A percentile compares a stretch with the other conserved stretches of the same genome.
These are phyloP conservation scores for Neonectria coccinea DNA, from an alignment of 2,329 filamentous ascomycete genomes.

Conservation along the genomic window DNA sequence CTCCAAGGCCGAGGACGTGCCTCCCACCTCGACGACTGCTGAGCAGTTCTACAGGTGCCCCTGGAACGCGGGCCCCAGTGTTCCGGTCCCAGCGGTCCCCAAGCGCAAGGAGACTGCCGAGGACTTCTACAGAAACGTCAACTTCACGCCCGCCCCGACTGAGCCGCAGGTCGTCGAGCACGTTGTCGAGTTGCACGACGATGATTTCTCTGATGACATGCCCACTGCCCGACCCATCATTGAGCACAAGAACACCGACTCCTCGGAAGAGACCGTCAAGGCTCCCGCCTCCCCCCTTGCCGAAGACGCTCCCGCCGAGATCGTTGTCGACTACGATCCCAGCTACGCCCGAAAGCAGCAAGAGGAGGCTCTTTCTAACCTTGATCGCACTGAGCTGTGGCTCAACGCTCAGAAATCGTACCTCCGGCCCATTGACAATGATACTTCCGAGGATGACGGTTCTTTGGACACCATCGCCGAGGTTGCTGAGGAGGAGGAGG, in stretches of 20 bases:
- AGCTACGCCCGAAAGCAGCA: constrained; percentile 80
- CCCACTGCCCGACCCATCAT: constrained; percentile 71
- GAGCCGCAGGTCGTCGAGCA: constrained; percentile 66
- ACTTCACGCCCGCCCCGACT: constrained; percentile 56
- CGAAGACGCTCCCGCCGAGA: constrained; percentile 73
- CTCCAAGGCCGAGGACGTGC: constrained; percentile 62
- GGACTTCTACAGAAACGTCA: constrained; percentile 53
- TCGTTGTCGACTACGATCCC: constrained; percentile 78
- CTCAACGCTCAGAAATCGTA: constrained; percentile 84
- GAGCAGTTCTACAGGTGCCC: constrained; percentile 91
- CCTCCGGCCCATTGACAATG: constrained; percentile 72
- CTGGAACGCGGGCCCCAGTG: constrained; percentile 66
- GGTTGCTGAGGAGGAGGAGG: constrained; percentile 46
- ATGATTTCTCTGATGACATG: constrained; percentile 68
- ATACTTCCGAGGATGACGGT: constrained; percentile 51
- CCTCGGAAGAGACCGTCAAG: constrained; percentile 48
- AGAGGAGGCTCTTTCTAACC: constrained; percentile 75
- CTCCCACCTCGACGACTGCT: constrained; percentile 88
- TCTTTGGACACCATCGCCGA: constrained; percentile 54
- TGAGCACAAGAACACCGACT: constrained; percentile 48
- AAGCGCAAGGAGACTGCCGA: constrained; percentile 53
- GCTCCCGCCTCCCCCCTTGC: constrained; percentile 57
- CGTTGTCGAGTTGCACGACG: constrained; percentile 69
- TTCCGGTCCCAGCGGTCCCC: constrained; percentile 52
- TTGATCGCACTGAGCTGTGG: constrained; percentile 90